Conservation (phyloP, 306 rosid species). For the Gynostemma pentaphyllum region DNA sequence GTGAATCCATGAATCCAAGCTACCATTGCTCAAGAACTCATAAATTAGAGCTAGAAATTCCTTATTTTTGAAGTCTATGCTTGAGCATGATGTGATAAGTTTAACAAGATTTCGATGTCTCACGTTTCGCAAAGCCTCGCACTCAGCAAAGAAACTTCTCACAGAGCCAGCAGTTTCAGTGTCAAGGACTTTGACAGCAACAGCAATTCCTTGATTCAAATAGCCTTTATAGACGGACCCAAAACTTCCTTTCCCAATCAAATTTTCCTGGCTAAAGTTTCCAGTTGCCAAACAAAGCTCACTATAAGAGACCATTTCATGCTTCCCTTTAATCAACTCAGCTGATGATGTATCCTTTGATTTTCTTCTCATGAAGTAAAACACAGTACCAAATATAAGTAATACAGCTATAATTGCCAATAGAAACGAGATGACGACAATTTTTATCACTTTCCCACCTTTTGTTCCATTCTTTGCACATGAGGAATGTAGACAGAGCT, state of each 20-base stretch:
- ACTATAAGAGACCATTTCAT: constrained; percentile 36
- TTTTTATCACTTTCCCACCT: not conserved
- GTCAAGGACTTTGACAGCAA: constrained; percentile 67
- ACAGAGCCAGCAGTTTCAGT: constrained; percentile 23
- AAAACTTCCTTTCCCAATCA: constrained; percentile 50
- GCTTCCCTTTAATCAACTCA: constrained; percentile 21
- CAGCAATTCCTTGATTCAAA: constrained; percentile 23
- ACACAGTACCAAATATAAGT: not conserved
- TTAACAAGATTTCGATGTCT: constrained; percentile 65
- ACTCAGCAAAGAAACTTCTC: constrained; percentile 69
- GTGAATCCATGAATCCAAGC: constrained; percentile 60
- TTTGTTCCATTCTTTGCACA: constrained; percentile 14
- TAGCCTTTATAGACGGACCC: constrained; percentile 57
- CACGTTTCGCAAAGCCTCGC: constrained; percentile 46
- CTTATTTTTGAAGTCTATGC: constrained; percentile 42
- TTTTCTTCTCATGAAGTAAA: not conserved
- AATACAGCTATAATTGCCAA: constrained; percentile 12
- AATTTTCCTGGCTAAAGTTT: constrained; percentile 18
- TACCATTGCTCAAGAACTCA: constrained; percentile 52
- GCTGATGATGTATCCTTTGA: not conserved
- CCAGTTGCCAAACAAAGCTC: constrained; percentile 54
- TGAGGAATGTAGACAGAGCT: constrained; percentile 29
- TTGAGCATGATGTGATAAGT: constrained; percentile 64
- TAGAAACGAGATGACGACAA: constrained; percentile 13
- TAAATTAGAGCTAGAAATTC: constrained; percentile 59